A percentile compares a stretch with the other conserved stretches of the same genome.
Evolutionary conservation across 768 basidiomycete genomes (phyloP).

Genomic region (Lactifluus pinguis): DNA sequence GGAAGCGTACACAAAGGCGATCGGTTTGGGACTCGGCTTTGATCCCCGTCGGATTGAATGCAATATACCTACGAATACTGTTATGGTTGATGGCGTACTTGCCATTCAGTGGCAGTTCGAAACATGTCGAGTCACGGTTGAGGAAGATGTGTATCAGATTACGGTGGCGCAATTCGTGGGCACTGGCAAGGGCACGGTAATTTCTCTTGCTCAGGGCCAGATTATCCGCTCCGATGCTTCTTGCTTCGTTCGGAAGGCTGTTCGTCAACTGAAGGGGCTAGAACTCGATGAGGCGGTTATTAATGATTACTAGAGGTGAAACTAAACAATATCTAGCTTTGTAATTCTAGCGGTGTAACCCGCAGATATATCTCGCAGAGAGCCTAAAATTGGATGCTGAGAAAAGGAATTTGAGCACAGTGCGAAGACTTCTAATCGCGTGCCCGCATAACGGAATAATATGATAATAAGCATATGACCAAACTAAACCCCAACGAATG

Average conservation of each 20-base stretch:
- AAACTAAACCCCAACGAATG: not conserved
- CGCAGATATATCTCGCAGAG: not conserved
- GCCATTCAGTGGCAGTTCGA: conserved; percentile 61
- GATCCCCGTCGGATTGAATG: conserved; percentile 73
- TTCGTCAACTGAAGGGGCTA: conserved; percentile 13
- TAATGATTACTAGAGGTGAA: conserved; percentile 1
- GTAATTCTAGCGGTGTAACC: not conserved
- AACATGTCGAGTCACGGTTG: conserved; percentile 46
- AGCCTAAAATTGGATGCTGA: conserved; percentile 7
- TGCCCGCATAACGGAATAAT: conserved; percentile 12
- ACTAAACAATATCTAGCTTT: conserved; percentile 1
- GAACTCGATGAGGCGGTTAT: not conserved
- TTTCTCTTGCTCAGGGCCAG: conserved; percentile 7
- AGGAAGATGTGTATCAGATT: conserved; percentile 50
- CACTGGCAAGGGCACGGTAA: conserved; percentile 23
- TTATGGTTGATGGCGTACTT: conserved; percentile 50
- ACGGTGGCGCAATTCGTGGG: conserved; percentile 57
- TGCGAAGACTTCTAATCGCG: not conserved
- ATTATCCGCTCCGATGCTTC: conserved; percentile 11
- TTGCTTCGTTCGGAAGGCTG: conserved; percentile 14
- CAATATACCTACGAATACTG: conserved; percentile 39
- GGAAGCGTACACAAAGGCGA: conserved; percentile 85
- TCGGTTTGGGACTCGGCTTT: conserved; percentile 76
- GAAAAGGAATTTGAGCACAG: not conserved
- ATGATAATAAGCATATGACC: conserved; percentile 15